Base-by-base conservation (phyloP, 306 rosid genomes). In the Ochetophila trinervis region DNA sequence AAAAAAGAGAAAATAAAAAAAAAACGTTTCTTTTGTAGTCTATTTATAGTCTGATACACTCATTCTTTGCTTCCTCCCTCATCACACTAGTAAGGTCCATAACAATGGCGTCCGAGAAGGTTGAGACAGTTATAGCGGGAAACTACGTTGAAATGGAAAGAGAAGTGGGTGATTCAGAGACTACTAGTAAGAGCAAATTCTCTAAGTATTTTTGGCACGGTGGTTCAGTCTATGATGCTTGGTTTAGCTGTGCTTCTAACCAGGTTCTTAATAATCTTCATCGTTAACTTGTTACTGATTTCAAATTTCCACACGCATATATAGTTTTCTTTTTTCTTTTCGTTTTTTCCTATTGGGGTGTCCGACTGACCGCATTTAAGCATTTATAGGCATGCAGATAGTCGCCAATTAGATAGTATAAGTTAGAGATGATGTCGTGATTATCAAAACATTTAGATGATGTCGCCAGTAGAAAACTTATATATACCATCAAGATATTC, bases 221-320 rank as follows among this genome's bases (percentile, higher is more conserved):
- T 44, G 98, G 97, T 47, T 93, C 98, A n/a, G 97, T 88, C 47
- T 93, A 93, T 60, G 98, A 93, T 77, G 97, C 98, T 37, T 93
- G 98, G 96, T 93, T 93, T 57, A 93, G 97, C 80, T 89, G 96
- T 76, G 82, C 99, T 83, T 93, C 97, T 60, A 93, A 93, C 74
- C 97, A 93, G 97, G 97, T 76, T 82, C 53, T 65, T 36, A 23
- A 2, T 27, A 27, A 27, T 27, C 32, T 27, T 27, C 32, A 27
- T 27, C 4, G 32, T 27, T 27, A 27, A 27, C 4, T 27, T 27
- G 4, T 27, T 4, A 27, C 32, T 27, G 32, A 1, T 27, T 27
- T 27, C 3, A 27, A 27, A 27, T 27, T 27, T 27, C 4, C 32
- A 27, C 32, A 27, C 32, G 4, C 4, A 1, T 27, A 27, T 27